Evolutionary conservation across 2,329 filamentous ascomycete genomes (phyloP).

Genomic region (Xylariales sp.): DNA sequence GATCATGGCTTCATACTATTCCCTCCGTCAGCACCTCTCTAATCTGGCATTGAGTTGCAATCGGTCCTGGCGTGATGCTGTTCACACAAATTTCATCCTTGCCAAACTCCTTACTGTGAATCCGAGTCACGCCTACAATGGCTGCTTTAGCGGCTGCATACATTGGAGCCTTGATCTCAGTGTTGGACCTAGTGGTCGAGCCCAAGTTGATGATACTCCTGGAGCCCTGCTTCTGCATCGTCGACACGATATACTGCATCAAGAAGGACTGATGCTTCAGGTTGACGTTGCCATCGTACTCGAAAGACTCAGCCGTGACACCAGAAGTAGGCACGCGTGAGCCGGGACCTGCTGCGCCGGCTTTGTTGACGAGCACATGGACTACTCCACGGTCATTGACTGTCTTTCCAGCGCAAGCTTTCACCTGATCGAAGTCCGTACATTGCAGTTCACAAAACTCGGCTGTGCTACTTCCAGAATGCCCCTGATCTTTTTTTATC

Average conservation of each 20-base stretch:
- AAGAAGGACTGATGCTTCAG: constrained; percentile 40
- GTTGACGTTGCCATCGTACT: constrained; percentile 38
- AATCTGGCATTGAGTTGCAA: constrained; percentile 40
- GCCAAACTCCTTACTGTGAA: constrained; percentile 33
- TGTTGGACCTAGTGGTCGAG: constrained; percentile 33
- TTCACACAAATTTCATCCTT: constrained; percentile 36
- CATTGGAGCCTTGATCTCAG: constrained; percentile 25
- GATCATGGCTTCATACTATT: constrained; percentile 31
- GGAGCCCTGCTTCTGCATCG: constrained; percentile 23
- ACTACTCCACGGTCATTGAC: constrained; percentile 22
- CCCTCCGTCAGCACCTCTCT: constrained; percentile 37
- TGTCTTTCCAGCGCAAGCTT: constrained; percentile 28
- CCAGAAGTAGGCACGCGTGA: constrained; percentile 25
- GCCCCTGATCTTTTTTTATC: constrained; percentile 20
- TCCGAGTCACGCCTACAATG: constrained; percentile 33
- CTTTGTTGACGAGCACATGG: constrained; percentile 34
- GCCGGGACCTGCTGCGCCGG: constrained; percentile 20
- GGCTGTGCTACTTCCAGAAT: constrained; percentile 22
- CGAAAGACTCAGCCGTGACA: constrained; percentile 37
- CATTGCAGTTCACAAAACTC: constrained; percentile 39
- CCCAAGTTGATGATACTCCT: constrained; percentile 38
- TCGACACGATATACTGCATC: constrained; percentile 32
- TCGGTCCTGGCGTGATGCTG: constrained; percentile 44
- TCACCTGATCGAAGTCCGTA: constrained; percentile 29
- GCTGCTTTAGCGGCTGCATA: constrained; percentile 36